Base-by-base conservation (phyloP, 1,139 yeast genomes). In the Kodamaea derodonti region DNA sequence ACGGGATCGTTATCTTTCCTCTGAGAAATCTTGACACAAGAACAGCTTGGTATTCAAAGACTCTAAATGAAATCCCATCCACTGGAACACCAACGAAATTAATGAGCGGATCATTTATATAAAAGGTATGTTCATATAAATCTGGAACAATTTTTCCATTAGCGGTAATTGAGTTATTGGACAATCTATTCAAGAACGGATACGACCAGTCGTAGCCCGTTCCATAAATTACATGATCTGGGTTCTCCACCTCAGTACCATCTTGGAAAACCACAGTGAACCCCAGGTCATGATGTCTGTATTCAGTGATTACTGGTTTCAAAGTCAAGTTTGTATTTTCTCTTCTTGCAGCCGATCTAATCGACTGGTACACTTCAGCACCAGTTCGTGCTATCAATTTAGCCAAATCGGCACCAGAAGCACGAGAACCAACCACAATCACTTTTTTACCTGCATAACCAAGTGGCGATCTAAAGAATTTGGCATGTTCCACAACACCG, bases 141-240 rank as follows among this genome's bases (percentile, higher is more conserved):
- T 49, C 48, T 4, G 60, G 57, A 15, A 61, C 48, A 4, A 59
- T 48, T 6, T 34, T 41, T n/a, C 67, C 74, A n/a, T 63, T 48
- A 10, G 41, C 33, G 4, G 62, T 53, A 22, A 60, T 42, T 10
- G 29, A 32, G 2, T 35, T 35, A 16, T 40, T 28, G 20, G 50
- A 51, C 17, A 60, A 43, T 4, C 62, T 42, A 29, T 54, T 52
- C 35, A 70, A 51, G 37, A 62, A 69, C 4, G 76, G 75, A 40
- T 56, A 68, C 18, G 71, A 65, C 40, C 56, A 66, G 33, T 60
- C 59, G 47, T 65, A 70, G 0, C 76, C 76, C 0, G 76, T 70
- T 3, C 69, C 72, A 44, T 67, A 70, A 7, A 67, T 52, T 9
- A 69, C 49, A 36, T 53, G 46, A 40, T 68, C 72, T 8, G 68